These are phyloP conservation scores for Ophiostoma ulmi DNA, from an alignment of 2,329 filamentous ascomycete species.

Conservation along the genomic window DNA sequence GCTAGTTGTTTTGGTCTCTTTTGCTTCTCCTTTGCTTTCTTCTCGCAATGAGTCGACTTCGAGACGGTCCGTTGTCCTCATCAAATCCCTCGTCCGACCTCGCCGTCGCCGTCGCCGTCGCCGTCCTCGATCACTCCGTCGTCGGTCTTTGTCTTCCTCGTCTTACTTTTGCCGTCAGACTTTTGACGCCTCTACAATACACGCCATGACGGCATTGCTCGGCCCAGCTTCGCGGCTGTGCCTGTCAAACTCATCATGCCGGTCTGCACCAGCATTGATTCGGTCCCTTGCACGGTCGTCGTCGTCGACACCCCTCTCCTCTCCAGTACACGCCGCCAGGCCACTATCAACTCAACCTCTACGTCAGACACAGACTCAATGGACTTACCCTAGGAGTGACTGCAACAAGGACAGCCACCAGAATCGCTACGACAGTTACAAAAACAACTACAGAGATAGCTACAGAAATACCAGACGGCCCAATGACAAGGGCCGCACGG, in stretches of 20 bases:
- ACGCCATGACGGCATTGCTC: neutral
- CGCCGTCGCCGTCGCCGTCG: conserved; percentile 8
- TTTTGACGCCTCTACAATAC: neutral
- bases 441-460: neutral
- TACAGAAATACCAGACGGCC: neutral
- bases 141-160: neutral
- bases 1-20: neutral
- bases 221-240: conserved; percentile 4
- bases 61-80: neutral
- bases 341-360: neutral
- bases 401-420: neutral
- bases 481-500: conserved; percentile 33
- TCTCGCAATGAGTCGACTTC: conserved; percentile 6
- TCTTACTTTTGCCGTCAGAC: no score
- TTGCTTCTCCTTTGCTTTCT: no score
- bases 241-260: neutral
- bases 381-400: neutral
- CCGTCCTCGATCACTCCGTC: neutral
- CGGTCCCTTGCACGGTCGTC: neutral
- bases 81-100: conserved; percentile 2
- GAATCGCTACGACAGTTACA: neutral
- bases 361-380: neutral
- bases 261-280: neutral
- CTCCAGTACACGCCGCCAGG: neutral
- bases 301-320: neutral